Evolutionary conservation across 179 eudicot species (phyloP), one percentile per base, ranked within the genome.

Genomic region (Spinacia oleracea): DNA sequence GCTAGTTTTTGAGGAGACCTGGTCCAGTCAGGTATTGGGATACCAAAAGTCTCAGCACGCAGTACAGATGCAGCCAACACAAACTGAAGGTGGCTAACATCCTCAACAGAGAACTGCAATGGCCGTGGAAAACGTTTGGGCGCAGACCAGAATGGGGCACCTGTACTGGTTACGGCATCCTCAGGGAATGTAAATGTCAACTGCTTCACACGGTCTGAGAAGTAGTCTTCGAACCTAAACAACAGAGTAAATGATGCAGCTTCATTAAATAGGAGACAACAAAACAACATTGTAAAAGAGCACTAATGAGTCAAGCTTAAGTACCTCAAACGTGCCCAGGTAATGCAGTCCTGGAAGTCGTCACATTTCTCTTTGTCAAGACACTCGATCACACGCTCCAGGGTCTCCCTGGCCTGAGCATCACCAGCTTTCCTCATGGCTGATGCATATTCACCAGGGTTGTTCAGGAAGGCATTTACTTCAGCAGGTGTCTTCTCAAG

Each of bases 61-160:
- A 95, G 72, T 43, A 89, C 85, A 11, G 98, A 83, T 50, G 86
- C 93, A 5, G 98, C 90, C 87, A 84, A 78, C 35, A 93, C 84
- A 81, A 78, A 91, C 45, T 87, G 84, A 53, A 93, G 87, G 80
- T 90, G 93, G 81, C 93, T 85, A 21, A 80, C 78, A 72, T 95
- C 98, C 72, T 83, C 72, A 59, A 81, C 75, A 11, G 95, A 93
- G 85, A 95, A 91, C 84, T 90, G 90, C 85, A 94, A 78, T 10
- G 97, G 94, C 53, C 88, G 92, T n/a, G 98, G 98, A 66, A 91
- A 94, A 51, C 98, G 96, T 81, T 95, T 95, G 6, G 98, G 98
- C 25, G 98, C 97, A 42, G 98, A 95, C 98, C 98, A 95, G 81
- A 95, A 95, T 68, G 90, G 95, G 27, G 94, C 85, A 73, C 97